phyloP scores from a whole-genome alignment of 768 basidiomycete species.

The Leccinum uliginosum region DNA sequence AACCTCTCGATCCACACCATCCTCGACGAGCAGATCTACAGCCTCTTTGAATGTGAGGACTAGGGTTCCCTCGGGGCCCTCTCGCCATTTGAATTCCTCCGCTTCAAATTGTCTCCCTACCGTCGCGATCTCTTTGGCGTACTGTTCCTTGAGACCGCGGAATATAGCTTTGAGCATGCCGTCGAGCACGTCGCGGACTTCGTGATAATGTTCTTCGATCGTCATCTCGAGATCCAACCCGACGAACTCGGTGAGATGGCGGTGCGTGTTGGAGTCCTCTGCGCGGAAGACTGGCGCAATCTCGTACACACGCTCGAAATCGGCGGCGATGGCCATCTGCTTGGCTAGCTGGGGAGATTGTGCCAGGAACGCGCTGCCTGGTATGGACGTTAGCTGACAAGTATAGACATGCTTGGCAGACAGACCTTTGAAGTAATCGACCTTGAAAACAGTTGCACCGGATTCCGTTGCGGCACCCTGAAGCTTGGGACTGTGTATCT shows the following conservation, averaged over 20 bases:
- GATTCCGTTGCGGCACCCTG: slow-evolving; percentile 97
- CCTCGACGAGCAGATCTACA: slow-evolving; percentile 79
- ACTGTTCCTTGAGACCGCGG: slow-evolving; percentile 71
- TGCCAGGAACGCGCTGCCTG: slow-evolving; percentile 88
- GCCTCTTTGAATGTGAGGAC: slow-evolving; percentile 85
- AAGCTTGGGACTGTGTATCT: slow-evolving; percentile 97
- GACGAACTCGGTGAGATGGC: slow-evolving; percentile 97
- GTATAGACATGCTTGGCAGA: not conserved
- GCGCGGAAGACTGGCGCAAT: slow-evolving; percentile 97
- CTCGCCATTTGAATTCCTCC: slow-evolving; percentile 93
- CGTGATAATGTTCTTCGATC: slow-evolving; percentile 98
- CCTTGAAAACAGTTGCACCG: slow-evolving; percentile 97
- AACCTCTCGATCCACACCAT: slow-evolving; percentile 72
- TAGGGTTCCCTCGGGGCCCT: slow-evolving; percentile 62
- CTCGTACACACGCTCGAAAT: slow-evolving; percentile 98
- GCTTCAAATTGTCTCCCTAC: slow-evolving; percentile 88
- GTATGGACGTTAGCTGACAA: not conserved
- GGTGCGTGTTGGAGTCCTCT: slow-evolving; percentile 94
- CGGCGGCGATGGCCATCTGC: slow-evolving; percentile 98
- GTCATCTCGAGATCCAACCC: slow-evolving; percentile 99
- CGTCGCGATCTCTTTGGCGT: slow-evolving; percentile 75
- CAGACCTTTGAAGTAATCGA: slow-evolving; percentile 89
- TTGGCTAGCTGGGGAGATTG: slow-evolving; percentile 97
- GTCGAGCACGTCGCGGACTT: slow-evolving; percentile 91
- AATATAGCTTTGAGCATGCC: slow-evolving; percentile 84